Percentiles rank a stretch among this genome's conserved stretches.
Evolutionary conservation across 1,284 basidiomycete species (phyloP).

Genomic region (Mycena citricolor): DNA sequence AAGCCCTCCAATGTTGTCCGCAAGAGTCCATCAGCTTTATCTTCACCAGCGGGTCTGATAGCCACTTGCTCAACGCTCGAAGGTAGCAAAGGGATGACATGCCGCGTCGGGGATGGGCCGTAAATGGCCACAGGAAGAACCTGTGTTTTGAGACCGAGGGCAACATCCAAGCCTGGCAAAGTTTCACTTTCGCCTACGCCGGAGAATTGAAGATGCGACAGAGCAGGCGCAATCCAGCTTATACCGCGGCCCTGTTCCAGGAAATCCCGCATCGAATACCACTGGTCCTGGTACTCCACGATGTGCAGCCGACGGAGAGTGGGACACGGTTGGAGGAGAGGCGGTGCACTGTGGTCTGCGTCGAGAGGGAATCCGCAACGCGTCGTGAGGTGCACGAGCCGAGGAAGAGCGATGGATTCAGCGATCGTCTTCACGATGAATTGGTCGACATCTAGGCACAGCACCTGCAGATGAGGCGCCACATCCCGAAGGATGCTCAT

Average conservation of each 20-base stretch:
- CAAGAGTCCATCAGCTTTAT: no score
- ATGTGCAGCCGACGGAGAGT: constrained; percentile 10
- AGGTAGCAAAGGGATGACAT: no score
- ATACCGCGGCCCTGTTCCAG: constrained; percentile 4
- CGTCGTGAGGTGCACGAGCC: constrained; percentile 9
- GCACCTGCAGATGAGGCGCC: constrained; percentile 5
- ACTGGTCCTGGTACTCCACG: constrained; percentile 3
- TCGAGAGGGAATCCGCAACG: constrained; percentile 11
- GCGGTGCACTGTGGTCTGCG: neutral
- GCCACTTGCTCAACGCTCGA: no score
- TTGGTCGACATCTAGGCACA: constrained; percentile 10
- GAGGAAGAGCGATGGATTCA: constrained; percentile 1
- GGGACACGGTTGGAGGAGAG: constrained; percentile 3
- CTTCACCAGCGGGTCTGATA: no score
- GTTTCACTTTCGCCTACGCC: no score
- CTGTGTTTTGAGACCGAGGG: no score
- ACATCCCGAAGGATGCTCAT: constrained; percentile 7
- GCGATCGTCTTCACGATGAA: constrained; percentile 1
- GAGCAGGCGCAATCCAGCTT: no score
- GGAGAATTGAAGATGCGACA: no score
- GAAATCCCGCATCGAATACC: neutral
- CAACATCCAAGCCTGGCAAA: no score
- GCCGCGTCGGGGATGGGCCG: no score
- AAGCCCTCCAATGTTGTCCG: no score
- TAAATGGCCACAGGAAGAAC: no score